phyloP scores from a whole-genome alignment of 169 alveolate species.

The Plasmodium vivax region DNA sequence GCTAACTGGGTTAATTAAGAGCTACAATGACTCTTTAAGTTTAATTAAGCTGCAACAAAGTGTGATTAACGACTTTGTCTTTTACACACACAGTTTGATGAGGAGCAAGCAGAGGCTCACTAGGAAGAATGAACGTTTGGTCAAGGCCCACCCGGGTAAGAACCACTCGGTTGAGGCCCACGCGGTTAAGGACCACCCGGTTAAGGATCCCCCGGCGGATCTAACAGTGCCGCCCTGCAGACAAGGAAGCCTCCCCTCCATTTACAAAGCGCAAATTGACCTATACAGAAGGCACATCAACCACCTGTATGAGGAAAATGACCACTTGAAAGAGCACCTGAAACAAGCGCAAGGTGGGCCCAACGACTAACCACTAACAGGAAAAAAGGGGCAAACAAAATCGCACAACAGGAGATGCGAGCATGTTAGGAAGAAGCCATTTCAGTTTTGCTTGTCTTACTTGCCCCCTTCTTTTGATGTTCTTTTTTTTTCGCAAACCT shows the following conservation, averaged over 20 bases:
- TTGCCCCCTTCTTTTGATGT: background rate
- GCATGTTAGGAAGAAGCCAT: background rate
- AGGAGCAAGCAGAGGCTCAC: conserved; percentile 41
- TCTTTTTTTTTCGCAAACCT: background rate
- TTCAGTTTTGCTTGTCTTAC: background rate
- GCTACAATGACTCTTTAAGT: conserved; percentile 45
- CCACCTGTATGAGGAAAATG: conserved; percentile 53
- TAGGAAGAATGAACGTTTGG: conserved; percentile 38
- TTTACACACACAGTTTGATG: conserved; percentile 57
- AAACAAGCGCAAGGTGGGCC: background rate
- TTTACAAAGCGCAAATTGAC: conserved; percentile 48
- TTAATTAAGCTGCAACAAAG: conserved; percentile 60
- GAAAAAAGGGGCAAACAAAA: background rate
- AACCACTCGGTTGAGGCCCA: background rate
- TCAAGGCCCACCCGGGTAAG: conserved; percentile 12
- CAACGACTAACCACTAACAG: background rate
- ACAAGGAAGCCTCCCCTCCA: conserved; percentile 4
- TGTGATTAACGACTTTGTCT: conserved; percentile 22
- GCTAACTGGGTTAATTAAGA: conserved; percentile 33
- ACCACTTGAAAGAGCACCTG: conserved; percentile 27
- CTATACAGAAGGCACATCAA: conserved; percentile 63
- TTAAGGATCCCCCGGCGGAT: background rate
- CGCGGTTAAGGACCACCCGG: background rate
- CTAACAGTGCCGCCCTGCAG: conserved; percentile 5
- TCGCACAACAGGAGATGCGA: background rate